A percentile compares a stretch with the other conserved stretches of the same genome.
Conservation (phyloP, 2,329 filamentous ascomycete species). For the Fusarium transvaalense region DNA sequence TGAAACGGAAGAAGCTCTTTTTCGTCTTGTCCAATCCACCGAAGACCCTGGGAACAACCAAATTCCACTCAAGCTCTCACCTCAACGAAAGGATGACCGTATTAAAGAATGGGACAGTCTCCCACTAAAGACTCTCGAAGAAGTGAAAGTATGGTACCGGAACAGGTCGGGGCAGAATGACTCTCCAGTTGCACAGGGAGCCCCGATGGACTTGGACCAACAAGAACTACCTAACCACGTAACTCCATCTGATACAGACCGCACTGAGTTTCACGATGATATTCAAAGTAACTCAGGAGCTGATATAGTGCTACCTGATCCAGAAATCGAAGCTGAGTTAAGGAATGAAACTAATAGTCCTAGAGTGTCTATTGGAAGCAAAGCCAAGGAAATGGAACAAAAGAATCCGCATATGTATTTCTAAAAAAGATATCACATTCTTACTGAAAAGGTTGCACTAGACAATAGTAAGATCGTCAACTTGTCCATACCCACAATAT, state of each 20-base stretch:
- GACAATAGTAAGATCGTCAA: not conserved
- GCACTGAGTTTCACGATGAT: not conserved
- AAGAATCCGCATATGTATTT: conserved; percentile 42
- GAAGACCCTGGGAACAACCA: conserved; percentile 1
- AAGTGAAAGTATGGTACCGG: conserved; percentile 45
- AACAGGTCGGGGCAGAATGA: not conserved
- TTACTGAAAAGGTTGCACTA: not conserved
- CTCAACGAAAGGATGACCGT: conserved; percentile 46
- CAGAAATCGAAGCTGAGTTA: not conserved
- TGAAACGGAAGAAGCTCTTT: conserved; percentile 50
- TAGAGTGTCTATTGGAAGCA: conserved; percentile 6
- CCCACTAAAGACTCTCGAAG: conserved; percentile 33
- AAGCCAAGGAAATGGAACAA: conserved; percentile 35
- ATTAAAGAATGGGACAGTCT: conserved; percentile 49
- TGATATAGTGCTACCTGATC: not conserved
- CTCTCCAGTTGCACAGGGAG: rapidly evolving
- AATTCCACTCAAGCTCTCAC: conserved; percentile 9
- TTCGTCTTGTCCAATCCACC: conserved; percentile 39
- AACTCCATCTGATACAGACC: not conserved
- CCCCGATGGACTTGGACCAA: not conserved
- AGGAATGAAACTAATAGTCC: not conserved
- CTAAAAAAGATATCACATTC: no score
- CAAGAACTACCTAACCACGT: not conserved
- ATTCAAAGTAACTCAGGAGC: not conserved
- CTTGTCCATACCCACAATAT: not conserved